Evolutionary conservation across 78 protist genomes (phyloP).

Genomic region (Isochrysis galbana): DNA sequence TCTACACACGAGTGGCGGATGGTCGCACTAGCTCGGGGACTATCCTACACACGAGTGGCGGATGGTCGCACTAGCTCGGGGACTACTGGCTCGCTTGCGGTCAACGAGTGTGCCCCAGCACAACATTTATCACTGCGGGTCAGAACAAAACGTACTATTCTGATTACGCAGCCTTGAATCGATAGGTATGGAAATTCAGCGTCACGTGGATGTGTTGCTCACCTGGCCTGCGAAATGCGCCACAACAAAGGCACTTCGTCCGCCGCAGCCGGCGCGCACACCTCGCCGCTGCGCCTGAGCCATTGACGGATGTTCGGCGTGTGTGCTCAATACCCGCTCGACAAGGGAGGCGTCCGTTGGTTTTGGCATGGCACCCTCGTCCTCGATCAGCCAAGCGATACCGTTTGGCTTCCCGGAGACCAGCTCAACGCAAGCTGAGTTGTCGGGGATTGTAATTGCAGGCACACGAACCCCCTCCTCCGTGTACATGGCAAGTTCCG

Average conservation of each 20-base stretch:
- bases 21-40: no score
- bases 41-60: no score
- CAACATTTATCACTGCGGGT: no score
- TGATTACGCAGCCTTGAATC: no score
- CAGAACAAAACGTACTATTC: no score
- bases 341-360: neutral
- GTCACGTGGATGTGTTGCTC: no score
- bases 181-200: no score
- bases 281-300: neutral
- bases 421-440: neutral
- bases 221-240: neutral
- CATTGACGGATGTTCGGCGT: neutral
- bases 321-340: neutral
- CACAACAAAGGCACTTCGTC: neutral
- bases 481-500: constrained; percentile 45
- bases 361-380: neutral
- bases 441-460: constrained; percentile 68
- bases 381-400: neutral
- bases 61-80: no score
- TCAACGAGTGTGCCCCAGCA: no score
- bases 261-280: neutral
- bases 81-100: no score
- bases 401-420: neutral
- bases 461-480: constrained; percentile 78
- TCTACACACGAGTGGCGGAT: no score